These are phyloP conservation scores for Nicotiana undulata DNA, from an alignment of 257 asterid species.

Conservation along the genomic window DNA sequence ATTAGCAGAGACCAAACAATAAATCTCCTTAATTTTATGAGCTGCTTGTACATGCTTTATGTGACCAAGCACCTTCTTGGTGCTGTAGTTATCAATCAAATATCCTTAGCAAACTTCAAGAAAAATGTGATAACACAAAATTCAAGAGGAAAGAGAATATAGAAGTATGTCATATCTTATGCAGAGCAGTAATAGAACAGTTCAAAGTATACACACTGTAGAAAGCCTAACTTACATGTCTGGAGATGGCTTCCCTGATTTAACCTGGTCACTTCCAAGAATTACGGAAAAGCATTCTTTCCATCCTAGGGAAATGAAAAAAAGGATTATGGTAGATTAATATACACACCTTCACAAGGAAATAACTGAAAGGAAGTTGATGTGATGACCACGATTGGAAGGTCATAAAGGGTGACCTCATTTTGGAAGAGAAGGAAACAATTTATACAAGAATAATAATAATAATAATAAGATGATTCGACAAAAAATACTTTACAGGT, in stretches of 20 bases:
- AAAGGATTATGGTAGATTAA: neutral
- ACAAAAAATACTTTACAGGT: neutral
- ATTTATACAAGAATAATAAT: neutral
- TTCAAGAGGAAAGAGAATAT: neutral
- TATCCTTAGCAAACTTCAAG: neutral
- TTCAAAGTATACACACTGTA: neutral
- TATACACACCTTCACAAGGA: neutral
- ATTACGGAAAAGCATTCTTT: constrained; percentile 56
- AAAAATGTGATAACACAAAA: neutral
- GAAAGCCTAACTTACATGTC: constrained; percentile 53
- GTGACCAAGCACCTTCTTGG: neutral
- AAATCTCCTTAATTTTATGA: neutral
- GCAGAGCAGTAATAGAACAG: neutral
- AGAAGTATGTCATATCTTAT: neutral
- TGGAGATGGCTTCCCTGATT: constrained; percentile 88
- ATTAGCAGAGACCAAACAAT: neutral
- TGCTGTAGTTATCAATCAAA: neutral
- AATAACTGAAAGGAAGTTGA: neutral
- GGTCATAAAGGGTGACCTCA: neutral
- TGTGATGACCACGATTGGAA: neutral
- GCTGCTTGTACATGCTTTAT: neutral
- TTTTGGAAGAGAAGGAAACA: constrained; percentile 7
- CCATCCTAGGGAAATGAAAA: constrained; percentile 53
- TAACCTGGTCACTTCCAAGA: constrained; percentile 84
- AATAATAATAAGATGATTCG: neutral